A percentile compares a stretch with the other conserved stretches of the same genome.
Conservation (phyloP, 2,329 filamentous ascomycete species). For the Fusarium pseudograminearum region DNA sequence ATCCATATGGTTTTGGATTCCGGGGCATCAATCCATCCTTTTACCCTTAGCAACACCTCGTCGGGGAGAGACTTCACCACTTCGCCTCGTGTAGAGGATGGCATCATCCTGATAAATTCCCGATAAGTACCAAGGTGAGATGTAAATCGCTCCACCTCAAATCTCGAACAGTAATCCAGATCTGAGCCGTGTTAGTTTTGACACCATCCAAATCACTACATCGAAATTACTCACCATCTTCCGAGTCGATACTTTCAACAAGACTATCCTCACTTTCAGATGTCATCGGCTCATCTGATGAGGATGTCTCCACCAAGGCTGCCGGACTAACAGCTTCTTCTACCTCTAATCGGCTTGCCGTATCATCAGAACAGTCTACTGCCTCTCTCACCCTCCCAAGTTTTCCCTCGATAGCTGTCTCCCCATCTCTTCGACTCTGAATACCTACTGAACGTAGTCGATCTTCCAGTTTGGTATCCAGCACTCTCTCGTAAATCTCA, state of each 20-base stretch:
- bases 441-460: not conserved
- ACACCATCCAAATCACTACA: fast-evolving
- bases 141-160: not conserved
- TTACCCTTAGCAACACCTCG: not conserved
- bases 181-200: not conserved
- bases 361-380: not conserved
- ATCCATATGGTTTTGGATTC: not conserved
- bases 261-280: not conserved
- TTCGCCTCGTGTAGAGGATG: not conserved
- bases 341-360: fast-evolving
- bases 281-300: not conserved
- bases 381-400: not conserved
- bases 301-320: not conserved
- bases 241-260: not conserved
- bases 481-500: not conserved
- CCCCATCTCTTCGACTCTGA: not conserved
- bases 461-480: not conserved
- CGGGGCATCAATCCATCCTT: not conserved
- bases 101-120: fast-evolving
- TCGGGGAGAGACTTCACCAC: not conserved
- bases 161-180: not conserved
- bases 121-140: not conserved
- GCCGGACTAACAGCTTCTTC: too few species aligned
- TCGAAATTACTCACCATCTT: not conserved
- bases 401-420: not conserved